Percentiles rank a stretch among this genome's conserved stretches.
Conservation (phyloP, 1,139 yeast genomes). For the Pichia sp. region DNA sequence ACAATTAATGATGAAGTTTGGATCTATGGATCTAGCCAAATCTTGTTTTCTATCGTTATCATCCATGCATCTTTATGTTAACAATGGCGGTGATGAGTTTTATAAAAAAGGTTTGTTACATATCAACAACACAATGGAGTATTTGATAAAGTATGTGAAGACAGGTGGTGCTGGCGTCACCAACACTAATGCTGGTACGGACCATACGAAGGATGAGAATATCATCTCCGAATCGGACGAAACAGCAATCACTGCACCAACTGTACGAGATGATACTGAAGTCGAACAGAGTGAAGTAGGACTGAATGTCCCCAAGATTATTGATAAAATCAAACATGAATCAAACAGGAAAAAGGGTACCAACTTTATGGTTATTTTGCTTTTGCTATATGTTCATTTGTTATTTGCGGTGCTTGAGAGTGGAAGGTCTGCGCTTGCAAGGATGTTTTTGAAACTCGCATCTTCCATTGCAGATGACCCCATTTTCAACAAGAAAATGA, state of each 20-base stretch:
- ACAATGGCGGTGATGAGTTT: slow-evolving; percentile 42
- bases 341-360: slow-evolving; percentile 28
- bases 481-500: slow-evolving; percentile 29
- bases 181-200: not conserved
- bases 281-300: slow-evolving; percentile 4
- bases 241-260: slow-evolving; percentile 9
- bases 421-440: slow-evolving; percentile 42
- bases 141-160: slow-evolving; percentile 32
- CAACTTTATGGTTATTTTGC: slow-evolving; percentile 42
- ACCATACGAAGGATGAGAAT: not conserved
- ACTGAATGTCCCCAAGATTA: slow-evolving; percentile 27
- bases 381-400: slow-evolving; percentile 45
- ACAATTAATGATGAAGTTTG: slow-evolving; percentile 44
- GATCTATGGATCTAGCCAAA: slow-evolving; percentile 48
- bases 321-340: slow-evolving; percentile 29
- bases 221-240: slow-evolving; percentile 1
- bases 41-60: slow-evolving; percentile 48
- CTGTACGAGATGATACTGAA: slow-evolving; percentile 6
- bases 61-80: slow-evolving; percentile 46
- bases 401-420: slow-evolving; percentile 45
- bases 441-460: slow-evolving; percentile 42
- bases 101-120: slow-evolving; percentile 44
- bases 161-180: slow-evolving; percentile 11
- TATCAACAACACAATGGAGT: slow-evolving; percentile 46
- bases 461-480: slow-evolving; percentile 40